Conservation (phyloP, 2,329 filamentous ascomycete species). For the Phyllosticta paracitricarpa region DNA sequence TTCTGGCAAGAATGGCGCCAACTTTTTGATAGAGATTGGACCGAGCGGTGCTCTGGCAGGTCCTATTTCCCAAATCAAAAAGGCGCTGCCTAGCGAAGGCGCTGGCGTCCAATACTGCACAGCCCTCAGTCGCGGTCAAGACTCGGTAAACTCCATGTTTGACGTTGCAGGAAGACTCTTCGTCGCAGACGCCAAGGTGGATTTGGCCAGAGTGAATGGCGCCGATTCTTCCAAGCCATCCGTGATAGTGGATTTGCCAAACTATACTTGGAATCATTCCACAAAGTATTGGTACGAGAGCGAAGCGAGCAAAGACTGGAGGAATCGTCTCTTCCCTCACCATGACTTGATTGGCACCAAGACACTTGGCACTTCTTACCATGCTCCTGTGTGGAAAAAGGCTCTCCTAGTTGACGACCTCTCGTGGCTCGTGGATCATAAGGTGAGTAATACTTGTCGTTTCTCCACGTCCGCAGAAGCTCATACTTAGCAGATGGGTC, state of each 20-base stretch:
- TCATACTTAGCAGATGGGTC: background rate
- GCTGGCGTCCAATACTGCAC: constrained; percentile 8
- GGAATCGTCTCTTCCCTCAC: constrained; percentile 8
- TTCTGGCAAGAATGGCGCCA: constrained; percentile 9
- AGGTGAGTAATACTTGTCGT: background rate
- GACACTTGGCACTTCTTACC: constrained; percentile 19
- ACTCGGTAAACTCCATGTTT: background rate
- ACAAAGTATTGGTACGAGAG: constrained; percentile 18
- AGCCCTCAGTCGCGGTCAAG: constrained; percentile 5
- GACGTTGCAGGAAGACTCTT: constrained; percentile 4
- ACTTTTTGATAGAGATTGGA: constrained; percentile 16
- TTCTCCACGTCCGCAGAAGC: too few species aligned
- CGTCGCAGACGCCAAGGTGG: background rate
- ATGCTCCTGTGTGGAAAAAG: constrained; percentile 34
- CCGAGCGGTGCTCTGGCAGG: constrained; percentile 14
- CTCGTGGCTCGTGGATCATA: constrained; percentile 39
- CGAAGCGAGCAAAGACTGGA: constrained; percentile 14
- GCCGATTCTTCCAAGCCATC: background rate
- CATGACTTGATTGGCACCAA: constrained; percentile 20
- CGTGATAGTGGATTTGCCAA: constrained; percentile 18
- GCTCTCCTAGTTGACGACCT: constrained; percentile 29
- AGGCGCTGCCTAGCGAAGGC: background rate
- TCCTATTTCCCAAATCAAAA: constrained; percentile 11
- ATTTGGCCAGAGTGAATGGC: background rate
- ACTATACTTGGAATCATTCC: constrained; percentile 20